Percentiles rank a stretch among this genome's conserved stretches.
These are phyloP conservation scores for Curvularia eragrostidis DNA, from an alignment of 2,329 filamentous ascomycete species.

Conservation along the genomic window DNA sequence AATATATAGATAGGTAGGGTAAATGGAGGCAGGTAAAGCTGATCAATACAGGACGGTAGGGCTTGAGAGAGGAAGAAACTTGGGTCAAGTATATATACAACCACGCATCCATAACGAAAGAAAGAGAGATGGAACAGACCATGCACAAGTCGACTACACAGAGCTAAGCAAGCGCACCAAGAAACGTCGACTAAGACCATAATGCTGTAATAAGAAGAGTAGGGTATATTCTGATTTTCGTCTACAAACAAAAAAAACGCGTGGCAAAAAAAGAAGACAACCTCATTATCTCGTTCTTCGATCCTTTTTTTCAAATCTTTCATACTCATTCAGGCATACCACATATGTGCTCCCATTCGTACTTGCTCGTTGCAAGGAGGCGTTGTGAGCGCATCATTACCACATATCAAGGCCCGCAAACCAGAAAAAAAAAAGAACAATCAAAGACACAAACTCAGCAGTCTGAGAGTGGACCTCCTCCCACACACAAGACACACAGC, in stretches of 20 bases:
- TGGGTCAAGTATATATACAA: too few relatives aligned
- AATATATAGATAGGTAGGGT: too few relatives aligned
- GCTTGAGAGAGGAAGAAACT: too few relatives aligned
- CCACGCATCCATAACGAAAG: too few relatives aligned
- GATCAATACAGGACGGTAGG: too few relatives aligned
- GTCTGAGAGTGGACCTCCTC: slow-evolving; percentile 4
- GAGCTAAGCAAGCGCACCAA: neutral
- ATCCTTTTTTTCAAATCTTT: neutral
- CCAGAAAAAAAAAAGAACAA: neutral
- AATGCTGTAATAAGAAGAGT: neutral
- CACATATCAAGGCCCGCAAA: neutral
- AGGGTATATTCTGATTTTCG: slow-evolving; percentile 8
- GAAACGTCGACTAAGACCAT: neutral
- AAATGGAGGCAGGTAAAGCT: too few relatives aligned
- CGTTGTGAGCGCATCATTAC: neutral
- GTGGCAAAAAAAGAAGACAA: neutral
- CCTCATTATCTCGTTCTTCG: slow-evolving; percentile 11
- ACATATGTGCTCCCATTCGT: neutral
- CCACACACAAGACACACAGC: slow-evolving; percentile 7
- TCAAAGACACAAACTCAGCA: slow-evolving; percentile 7
- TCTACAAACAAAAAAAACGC: slow-evolving; percentile 5
- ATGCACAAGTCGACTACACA: too few relatives aligned
- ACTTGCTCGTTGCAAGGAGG: neutral
- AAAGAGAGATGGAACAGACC: too few relatives aligned
- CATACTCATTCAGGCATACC: neutral